phyloP scores from a whole-genome alignment of 495 filamentous ascomycete species.

The Friedmanniomyces endolithicus region DNA sequence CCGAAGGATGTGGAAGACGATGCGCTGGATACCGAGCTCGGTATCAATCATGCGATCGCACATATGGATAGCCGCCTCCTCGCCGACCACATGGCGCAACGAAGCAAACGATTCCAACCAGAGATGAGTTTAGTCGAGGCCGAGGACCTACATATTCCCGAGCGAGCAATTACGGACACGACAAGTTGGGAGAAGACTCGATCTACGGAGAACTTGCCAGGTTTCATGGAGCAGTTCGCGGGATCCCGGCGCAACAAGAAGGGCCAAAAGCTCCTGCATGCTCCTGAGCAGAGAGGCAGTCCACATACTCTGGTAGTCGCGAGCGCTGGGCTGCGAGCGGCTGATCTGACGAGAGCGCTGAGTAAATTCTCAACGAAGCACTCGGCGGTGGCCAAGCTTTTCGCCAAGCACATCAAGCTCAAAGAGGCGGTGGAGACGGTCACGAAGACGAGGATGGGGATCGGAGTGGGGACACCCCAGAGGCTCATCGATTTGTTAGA shows the following conservation, averaged over 20 bases:
- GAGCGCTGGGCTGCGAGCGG: slow-evolving; percentile 65
- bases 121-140: slow-evolving; percentile 72
- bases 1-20: slow-evolving; percentile 43
- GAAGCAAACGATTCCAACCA: slow-evolving; percentile 61
- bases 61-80: slow-evolving; percentile 69
- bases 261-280: slow-evolving; percentile 40
- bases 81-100: slow-evolving; percentile 77
- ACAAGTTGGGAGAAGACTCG: slow-evolving; percentile 54
- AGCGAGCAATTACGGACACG: slow-evolving; percentile 53
- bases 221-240: slow-evolving; percentile 51
- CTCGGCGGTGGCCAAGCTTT: slow-evolving; percentile 71
- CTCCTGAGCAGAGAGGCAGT: slow-evolving; percentile 56
- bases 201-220: slow-evolving; percentile 55
- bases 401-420: slow-evolving; percentile 96
- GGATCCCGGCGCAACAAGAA: slow-evolving; percentile 7
- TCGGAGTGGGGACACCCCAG: slow-evolving; percentile 80
- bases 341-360: slow-evolving; percentile 63
- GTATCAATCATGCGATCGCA: slow-evolving; percentile 69
- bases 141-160: slow-evolving; percentile 63
- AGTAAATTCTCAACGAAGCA: slow-evolving; percentile 68
- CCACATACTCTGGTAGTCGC: slow-evolving; percentile 82
- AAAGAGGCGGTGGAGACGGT: slow-evolving; percentile 72
- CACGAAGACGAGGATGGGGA: slow-evolving; percentile 53
- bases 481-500: slow-evolving; percentile 71
- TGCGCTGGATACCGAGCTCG: slow-evolving; percentile 45